These are phyloP conservation scores for Taphrina wiesneri DNA, from an alignment of 1,139 yeast species.

Conservation along the genomic window DNA sequence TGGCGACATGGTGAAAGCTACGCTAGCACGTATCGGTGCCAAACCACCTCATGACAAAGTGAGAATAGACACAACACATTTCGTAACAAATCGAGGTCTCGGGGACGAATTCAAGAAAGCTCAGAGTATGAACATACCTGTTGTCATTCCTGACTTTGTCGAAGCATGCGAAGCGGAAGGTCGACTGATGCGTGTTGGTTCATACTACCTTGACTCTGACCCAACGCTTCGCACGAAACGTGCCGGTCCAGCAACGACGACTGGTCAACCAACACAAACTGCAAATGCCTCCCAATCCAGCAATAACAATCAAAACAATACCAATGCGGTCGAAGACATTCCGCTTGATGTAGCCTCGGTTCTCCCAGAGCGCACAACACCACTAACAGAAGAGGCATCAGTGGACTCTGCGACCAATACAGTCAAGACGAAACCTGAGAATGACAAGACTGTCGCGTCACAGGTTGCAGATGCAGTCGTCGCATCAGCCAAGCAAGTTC, in stretches of 20 bases:
- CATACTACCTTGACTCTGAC: slow-evolving; percentile 62
- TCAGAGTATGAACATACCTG: slow-evolving; percentile 81
- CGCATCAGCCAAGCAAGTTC: slow-evolving; percentile 2
- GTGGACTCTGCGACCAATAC: background rate
- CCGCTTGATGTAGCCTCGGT: background rate
- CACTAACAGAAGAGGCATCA: background rate
- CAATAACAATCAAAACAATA: background rate
- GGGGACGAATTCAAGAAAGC: slow-evolving; percentile 75
- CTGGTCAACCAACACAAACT: background rate
- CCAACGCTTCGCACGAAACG: slow-evolving; percentile 27
- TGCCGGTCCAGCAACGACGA: background rate
- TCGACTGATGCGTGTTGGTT: slow-evolving; percentile 88
- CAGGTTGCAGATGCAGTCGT: background rate
- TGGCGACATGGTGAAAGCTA: slow-evolving; percentile 60
- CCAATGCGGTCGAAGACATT: background rate
- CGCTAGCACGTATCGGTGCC: slow-evolving; percentile 77
- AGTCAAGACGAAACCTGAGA: background rate
- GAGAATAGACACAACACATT: slow-evolving; percentile 91
- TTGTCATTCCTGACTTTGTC: slow-evolving; percentile 95
- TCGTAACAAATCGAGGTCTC: slow-evolving; percentile 71
- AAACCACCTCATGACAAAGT: slow-evolving; percentile 72
- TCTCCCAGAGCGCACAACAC: background rate
- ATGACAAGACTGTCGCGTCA: background rate
- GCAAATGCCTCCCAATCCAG: background rate
- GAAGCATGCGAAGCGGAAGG: slow-evolving; percentile 90